Evolutionary conservation across 768 basidiomycete species (phyloP), one percentile per base, ranked within the genome.

Genomic region (Tylopilus vinaceipallidus): DNA sequence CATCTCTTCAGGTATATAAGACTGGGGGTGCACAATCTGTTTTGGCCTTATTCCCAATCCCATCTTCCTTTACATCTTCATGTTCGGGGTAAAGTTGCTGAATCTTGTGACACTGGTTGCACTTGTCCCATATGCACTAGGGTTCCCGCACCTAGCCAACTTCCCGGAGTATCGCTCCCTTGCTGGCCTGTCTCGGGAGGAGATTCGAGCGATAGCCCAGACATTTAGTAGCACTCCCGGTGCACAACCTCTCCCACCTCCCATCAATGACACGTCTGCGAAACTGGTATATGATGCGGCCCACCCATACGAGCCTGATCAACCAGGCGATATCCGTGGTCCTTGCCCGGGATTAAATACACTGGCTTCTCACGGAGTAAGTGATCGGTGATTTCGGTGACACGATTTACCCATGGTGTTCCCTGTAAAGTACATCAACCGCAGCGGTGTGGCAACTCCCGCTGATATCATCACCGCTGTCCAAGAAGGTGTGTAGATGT

Each of bases 311-410:
- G 7, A 22, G 6, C 52, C 49, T 10, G 45, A 45, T 27, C 36
- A 0, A 30, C 53, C 58, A 10, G 53, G 58, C 17, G 62, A 64
- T 17, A 58, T 64, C 17, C 62, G 62, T 38, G 62, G 59, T 0
- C 62, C 61, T 11, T 65, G 54, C 17, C 59, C 62, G 1, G 61
- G 56, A 47, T 33, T 63, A 42, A 63, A 63, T 24, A 62, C 62
- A 7, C 44, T 63, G 10, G 59, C 62, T 24, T 55, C 56, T 62
- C 62, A 63, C 10, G 62, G 62, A 16, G 62, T 64, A 17, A 54
- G 62, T 41, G 10, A 42, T 29, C 17, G 7, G 14, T 20, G 6
- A 24, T 29, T 6, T 50, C 27, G 10, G 19, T 13, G 34, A 39
- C 6, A 6, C n/a, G 1, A 27, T 34, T 40, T 26, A 37, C 9